These are phyloP conservation scores for Colletotrichum liaoningense DNA, from an alignment of 2,329 filamentous ascomycete species.

Conservation along the genomic window DNA sequence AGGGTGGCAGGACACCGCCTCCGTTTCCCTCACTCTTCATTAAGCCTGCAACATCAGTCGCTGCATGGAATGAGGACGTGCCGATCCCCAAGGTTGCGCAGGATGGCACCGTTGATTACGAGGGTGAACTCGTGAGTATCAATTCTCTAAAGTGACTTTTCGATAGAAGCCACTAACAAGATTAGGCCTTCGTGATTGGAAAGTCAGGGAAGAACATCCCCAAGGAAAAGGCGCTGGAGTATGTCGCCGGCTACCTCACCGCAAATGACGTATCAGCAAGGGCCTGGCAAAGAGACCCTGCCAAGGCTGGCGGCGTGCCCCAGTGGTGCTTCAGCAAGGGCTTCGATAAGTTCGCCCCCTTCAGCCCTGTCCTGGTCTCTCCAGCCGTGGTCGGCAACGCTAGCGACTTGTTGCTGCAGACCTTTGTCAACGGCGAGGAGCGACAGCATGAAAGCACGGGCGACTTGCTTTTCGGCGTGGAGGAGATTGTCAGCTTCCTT, in stretches of 20 bases:
- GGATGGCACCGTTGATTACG: slow-evolving; percentile 60
- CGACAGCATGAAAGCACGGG: slow-evolving; percentile 60
- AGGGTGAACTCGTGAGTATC: slow-evolving; percentile 55
- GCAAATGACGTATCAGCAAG: slow-evolving; percentile 68
- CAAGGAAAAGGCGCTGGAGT: slow-evolving; percentile 53
- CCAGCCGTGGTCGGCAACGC: slow-evolving; percentile 44
- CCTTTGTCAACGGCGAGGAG: slow-evolving; percentile 61
- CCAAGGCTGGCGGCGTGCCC: slow-evolving; percentile 48
- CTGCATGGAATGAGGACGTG: slow-evolving; percentile 49
- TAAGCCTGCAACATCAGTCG: slow-evolving; percentile 57
- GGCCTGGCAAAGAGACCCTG: slow-evolving; percentile 64
- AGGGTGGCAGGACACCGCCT: slow-evolving; percentile 62
- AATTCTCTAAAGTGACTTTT: rapidly evolving
- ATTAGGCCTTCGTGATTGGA: slow-evolving; percentile 61
- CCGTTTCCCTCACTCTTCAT: slow-evolving; percentile 63
- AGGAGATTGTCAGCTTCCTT: slow-evolving; percentile 57
- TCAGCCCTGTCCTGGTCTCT: slow-evolving; percentile 59
- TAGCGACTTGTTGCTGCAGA: slow-evolving; percentile 45
- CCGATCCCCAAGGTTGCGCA: slow-evolving; percentile 59
- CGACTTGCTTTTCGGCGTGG: slow-evolving; percentile 62
- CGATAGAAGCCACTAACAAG: neutral
- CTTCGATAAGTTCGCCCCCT: slow-evolving; percentile 65
- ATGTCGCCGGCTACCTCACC: slow-evolving; percentile 58
- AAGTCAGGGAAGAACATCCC: slow-evolving; percentile 63
- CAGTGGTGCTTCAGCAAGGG: slow-evolving; percentile 70